Evolutionary conservation across 2,329 filamentous ascomycete genomes (phyloP), one percentile per base, ranked within the genome.

Genomic region (Westerdykella ornata): DNA sequence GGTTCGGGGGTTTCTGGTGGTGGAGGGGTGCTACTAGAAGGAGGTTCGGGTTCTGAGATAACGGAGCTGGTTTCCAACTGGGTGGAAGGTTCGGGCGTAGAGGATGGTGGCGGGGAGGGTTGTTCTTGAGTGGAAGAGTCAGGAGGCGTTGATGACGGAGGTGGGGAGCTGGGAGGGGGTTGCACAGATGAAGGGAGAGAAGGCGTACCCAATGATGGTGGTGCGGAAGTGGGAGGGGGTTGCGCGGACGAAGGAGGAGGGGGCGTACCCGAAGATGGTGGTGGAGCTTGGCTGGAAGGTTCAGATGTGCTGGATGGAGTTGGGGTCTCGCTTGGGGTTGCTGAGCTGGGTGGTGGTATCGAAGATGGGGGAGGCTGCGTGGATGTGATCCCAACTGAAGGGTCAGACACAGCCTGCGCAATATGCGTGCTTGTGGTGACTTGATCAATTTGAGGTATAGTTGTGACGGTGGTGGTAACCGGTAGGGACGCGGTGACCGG

Each of bases 121-220:
- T 26, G 39, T 39, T 20, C 52, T 57, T 53, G 43, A 41, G 52
- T 51, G 22, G 45, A 37, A 17, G 47, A 46, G 49, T 59, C 47
- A 57, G 55, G 48, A 46, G 42, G 32, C 7, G 30, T 3, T 3
- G n/a, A 33, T 33, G 30, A 33, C 3, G 30, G 20, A 22, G 20
- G 20, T 22, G 20, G 9, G 20, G n/a, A n/a, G n/a, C n/a, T n/a
- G n/a, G n/a, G 12, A 26, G 22, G 14, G 17, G 35, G 35, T 22
- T 9, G 35, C 13, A 17, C 7, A 19, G 19, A 26, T 14, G 35
- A 26, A 37, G 35, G 15, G 8, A 43, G n/a, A n/a, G n/a, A n/a
- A n/a, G n/a, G n/a, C n/a, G n/a, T n/a, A n/a, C n/a, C n/a, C n/a
- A n/a, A n/a, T 22, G 20, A 9, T 22, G 20, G 22, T 9, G 22